Conservation (phyloP, 306 rosid genomes). For the Malus fusca region DNA sequence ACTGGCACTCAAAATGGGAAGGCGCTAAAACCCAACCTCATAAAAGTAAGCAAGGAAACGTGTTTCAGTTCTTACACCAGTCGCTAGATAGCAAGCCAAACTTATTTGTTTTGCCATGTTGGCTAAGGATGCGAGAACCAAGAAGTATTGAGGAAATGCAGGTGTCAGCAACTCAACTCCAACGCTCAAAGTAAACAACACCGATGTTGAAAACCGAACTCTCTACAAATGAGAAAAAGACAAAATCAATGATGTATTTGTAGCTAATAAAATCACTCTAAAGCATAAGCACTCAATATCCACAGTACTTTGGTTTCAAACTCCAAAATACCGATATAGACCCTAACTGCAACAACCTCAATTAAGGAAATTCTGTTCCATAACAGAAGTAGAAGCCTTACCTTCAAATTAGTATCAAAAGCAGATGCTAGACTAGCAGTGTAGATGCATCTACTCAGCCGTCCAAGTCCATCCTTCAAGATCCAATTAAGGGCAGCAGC, state of each 20-base stretch:
- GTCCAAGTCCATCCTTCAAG: conserved; percentile 88
- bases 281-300: conserved; percentile 4
- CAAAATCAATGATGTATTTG: neutral
- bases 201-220: conserved; percentile 75
- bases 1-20: conserved; percentile 8
- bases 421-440: conserved; percentile 86
- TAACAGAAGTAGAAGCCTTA: conserved; percentile 15
- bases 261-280: neutral
- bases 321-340: conserved; percentile 17
- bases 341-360: neutral
- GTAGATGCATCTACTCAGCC: conserved; percentile 75
- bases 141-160: conserved; percentile 55
- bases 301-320: conserved; percentile 13
- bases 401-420: conserved; percentile 91
- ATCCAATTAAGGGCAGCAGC: conserved; percentile 96
- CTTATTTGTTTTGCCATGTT: conserved; percentile 89
- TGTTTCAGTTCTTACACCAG: conserved; percentile 52
- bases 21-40: neutral
- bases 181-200: conserved; percentile 65
- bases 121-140: conserved; percentile 86
- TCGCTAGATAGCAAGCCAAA: conserved; percentile 74
- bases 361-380: neutral
- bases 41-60: neutral
- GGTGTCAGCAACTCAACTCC: conserved; percentile 93
- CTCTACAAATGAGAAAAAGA: conserved; percentile 48